Conservation (phyloP, 441 rosid species). For the Dalechampia spathulata region DNA sequence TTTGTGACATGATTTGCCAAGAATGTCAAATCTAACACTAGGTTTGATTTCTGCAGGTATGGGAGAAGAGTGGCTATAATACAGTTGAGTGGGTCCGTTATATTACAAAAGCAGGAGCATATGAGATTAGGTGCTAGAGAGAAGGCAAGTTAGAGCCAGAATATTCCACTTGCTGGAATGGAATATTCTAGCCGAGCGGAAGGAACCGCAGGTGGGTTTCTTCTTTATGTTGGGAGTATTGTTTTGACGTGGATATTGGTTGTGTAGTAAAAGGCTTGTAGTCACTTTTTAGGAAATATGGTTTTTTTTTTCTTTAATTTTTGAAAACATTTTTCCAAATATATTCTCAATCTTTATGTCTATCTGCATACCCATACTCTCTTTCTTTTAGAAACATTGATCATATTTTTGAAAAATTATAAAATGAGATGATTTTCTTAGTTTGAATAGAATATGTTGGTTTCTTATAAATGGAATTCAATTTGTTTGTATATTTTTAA, state of each 20-base stretch:
- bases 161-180: slow-evolving; percentile 6
- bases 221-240: slow-evolving; percentile 16
- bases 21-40: background rate
- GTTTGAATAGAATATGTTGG: too few relatives aligned
- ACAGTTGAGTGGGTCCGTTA: slow-evolving; percentile 99
- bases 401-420: too few relatives aligned
- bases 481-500: too few relatives aligned
- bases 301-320: background rate
- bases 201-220: slow-evolving; percentile 11
- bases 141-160: slow-evolving; percentile 5
- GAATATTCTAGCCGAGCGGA: slow-evolving; percentile 6
- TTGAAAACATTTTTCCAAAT: background rate
- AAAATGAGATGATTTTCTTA: too few relatives aligned
- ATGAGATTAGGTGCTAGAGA: slow-evolving; percentile 89
- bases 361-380: too few relatives aligned
- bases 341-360: background rate
- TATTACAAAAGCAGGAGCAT: slow-evolving; percentile 95
- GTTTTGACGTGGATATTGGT: slow-evolving; percentile 7
- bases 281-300: background rate
- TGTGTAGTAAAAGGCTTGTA: slow-evolving; percentile 13
- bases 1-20: background rate
- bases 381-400: too few relatives aligned
- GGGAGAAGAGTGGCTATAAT: slow-evolving; percentile 99
- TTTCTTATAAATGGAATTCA: too few relatives aligned
- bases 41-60: slow-evolving; percentile 47